Conservation (phyloP, 1,284 basidiomycete genomes). For the Leucocoprinus gongylophorus region DNA sequence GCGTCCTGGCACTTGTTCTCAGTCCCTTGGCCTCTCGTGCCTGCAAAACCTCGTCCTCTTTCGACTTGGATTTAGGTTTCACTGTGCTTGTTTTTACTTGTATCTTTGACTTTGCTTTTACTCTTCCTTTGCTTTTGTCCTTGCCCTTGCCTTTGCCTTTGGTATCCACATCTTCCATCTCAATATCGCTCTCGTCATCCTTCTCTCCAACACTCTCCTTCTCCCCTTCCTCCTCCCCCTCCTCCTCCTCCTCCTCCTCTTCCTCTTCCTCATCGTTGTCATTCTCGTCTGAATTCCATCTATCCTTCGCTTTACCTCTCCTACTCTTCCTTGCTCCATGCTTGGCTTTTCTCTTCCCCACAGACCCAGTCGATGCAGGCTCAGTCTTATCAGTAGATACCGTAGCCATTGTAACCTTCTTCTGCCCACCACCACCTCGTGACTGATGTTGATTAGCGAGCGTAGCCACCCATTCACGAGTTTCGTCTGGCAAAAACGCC, state of each 20-base stretch:
- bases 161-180: slow-evolving; percentile 23
- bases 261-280: slow-evolving; percentile 24
- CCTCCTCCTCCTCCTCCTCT: slow-evolving; percentile 6
- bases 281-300: slow-evolving; percentile 25
- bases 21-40: slow-evolving; percentile 20
- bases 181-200: slow-evolving; percentile 22
- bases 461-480: slow-evolving; percentile 48
- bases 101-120: neutral
- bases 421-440: slow-evolving; percentile 28
- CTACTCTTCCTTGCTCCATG: neutral
- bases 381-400: slow-evolving; percentile 14
- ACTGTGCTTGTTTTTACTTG: neutral
- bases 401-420: slow-evolving; percentile 23
- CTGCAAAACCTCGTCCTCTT: slow-evolving; percentile 16
- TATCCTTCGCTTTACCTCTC: slow-evolving; percentile 12
- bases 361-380: slow-evolving; percentile 27
- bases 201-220: neutral
- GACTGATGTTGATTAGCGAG: slow-evolving; percentile 27
- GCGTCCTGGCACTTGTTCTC: slow-evolving; percentile 28
- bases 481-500: slow-evolving; percentile 58
- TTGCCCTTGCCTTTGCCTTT: slow-evolving; percentile 22
- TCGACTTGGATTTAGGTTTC: slow-evolving; percentile 5
- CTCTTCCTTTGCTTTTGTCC: slow-evolving; percentile 1
- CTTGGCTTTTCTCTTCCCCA: slow-evolving; percentile 17
- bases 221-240: slow-evolving; percentile 16